Evolutionary conservation across 2,329 filamentous ascomycete genomes (phyloP).

Genomic region (Rutstroemia sydowiana): DNA sequence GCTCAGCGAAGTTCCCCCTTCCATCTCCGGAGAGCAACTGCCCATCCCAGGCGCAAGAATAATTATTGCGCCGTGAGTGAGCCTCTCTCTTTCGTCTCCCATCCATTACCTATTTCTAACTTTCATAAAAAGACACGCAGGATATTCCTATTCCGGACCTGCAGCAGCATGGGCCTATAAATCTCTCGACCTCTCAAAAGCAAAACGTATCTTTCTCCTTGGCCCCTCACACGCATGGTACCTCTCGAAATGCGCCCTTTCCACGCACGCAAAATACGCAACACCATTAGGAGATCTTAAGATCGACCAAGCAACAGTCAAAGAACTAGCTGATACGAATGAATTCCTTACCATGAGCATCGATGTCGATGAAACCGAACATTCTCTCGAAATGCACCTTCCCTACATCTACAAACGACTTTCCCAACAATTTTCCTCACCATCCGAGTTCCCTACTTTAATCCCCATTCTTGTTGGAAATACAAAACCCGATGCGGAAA

Average conservation of each 20-base stretch:
- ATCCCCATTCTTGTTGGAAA: constrained; percentile 82
- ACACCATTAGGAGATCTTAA: constrained; percentile 67
- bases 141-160: constrained; percentile 84
- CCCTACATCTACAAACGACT: constrained; percentile 84
- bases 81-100: background rate
- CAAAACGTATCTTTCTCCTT: constrained; percentile 81
- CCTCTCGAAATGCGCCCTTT: constrained; percentile 68
- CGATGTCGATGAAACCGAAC: constrained; percentile 69
- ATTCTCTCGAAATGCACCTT: constrained; percentile 94
- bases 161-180: constrained; percentile 96
- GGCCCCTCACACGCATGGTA: constrained; percentile 89
- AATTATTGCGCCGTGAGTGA: constrained; percentile 83
- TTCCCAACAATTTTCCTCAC: constrained; percentile 41
- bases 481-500: constrained; percentile 59
- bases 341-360: constrained; percentile 58
- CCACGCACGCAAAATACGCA: constrained; percentile 60
- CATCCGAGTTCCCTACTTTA: constrained; percentile 55
- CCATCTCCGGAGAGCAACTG: constrained; percentile 51
- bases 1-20: constrained; percentile 62
- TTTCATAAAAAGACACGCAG: constrained; percentile 72
- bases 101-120: background rate
- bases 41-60: constrained; percentile 71
- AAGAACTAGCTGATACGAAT: constrained; percentile 43
- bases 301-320: constrained; percentile 53
- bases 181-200: constrained; percentile 67